phyloP scores from a whole-genome alignment of 2,329 filamentous ascomycete genomes.

The Berkeleyomyces rouxiae region DNA sequence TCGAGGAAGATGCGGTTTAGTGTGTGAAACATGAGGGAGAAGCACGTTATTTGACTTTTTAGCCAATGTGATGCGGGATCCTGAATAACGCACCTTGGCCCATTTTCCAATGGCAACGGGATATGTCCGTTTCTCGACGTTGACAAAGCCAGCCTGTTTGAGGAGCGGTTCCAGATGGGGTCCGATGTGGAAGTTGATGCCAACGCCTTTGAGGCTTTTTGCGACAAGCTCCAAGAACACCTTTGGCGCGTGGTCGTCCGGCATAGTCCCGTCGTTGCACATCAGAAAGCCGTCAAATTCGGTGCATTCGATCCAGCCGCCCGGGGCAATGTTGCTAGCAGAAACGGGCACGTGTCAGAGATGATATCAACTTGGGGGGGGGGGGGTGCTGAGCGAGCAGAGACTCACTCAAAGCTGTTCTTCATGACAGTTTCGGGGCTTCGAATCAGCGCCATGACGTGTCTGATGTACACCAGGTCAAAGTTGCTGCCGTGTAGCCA shows the following conservation, averaged over 20 bases:
- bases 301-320: constrained; percentile 37
- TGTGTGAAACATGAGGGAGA: neutral
- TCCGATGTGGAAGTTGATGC: constrained; percentile 24
- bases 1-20: neutral
- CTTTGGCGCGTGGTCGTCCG: constrained; percentile 23
- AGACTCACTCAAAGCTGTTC: constrained; percentile 22
- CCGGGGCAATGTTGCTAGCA: constrained; percentile 21
- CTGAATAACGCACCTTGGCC: constrained; percentile 23
- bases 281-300: constrained; percentile 27
- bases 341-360: neutral
- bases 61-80: no score
- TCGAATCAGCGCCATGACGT: constrained; percentile 33
- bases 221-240: constrained; percentile 21
- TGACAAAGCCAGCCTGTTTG: constrained; percentile 27
- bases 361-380: neutral
- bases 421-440: constrained; percentile 32
- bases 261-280: constrained; percentile 30
- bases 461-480: constrained; percentile 38
- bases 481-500: constrained; percentile 35
- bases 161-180: constrained; percentile 23
- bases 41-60: neutral
- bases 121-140: constrained; percentile 22
- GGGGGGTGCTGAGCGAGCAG: neutral
- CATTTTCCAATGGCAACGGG: constrained; percentile 31
- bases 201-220: constrained; percentile 22